Percentiles rank a stretch among this genome's conserved stretches.
These are phyloP conservation scores for Fusarium sp. DNA, from an alignment of 2,329 filamentous ascomycete species.

Conservation along the genomic window DNA sequence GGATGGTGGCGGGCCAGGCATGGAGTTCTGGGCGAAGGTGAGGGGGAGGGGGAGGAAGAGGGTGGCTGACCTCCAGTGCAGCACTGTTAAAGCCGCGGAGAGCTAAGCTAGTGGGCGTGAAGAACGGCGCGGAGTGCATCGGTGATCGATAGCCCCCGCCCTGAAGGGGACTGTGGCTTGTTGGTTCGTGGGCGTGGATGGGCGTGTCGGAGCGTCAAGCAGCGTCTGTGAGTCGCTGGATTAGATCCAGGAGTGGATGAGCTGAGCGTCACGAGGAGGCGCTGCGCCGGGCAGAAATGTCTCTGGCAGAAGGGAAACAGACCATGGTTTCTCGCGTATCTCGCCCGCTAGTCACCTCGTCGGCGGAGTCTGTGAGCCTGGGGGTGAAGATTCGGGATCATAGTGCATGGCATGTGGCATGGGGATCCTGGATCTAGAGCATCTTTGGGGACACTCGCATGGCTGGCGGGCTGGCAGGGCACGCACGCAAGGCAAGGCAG, in stretches of 20 bases:
- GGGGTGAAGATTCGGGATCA: conserved; percentile 30
- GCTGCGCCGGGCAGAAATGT: conserved; percentile 29
- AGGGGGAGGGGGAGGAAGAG: conserved; percentile 4
- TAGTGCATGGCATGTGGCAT: conserved; percentile 33
- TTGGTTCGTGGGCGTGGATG: conserved; percentile 28
- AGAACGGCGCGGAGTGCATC: conserved; percentile 31
- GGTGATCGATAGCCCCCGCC: conserved; percentile 26
- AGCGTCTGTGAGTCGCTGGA: conserved; percentile 19
- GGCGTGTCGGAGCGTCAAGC: conserved; percentile 1
- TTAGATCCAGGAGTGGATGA: conserved; percentile 27
- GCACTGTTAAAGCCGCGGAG: conserved; percentile 20
- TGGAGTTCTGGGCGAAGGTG: neutral
- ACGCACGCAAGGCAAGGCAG: neutral
- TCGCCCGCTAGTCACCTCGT: conserved; percentile 31
- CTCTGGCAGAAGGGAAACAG: conserved; percentile 16
- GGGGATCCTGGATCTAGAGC: conserved; percentile 31
- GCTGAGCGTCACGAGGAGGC: conserved; percentile 37
- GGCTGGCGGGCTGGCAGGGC: neutral
- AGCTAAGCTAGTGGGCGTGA: conserved; percentile 24
- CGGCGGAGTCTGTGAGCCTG: conserved; percentile 30
- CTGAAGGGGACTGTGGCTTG: conserved; percentile 31
- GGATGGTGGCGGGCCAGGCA: conserved; percentile 9
- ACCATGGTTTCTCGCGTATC: conserved; percentile 42
- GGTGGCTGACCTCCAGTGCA: conserved; percentile 1
- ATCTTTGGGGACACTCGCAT: conserved; percentile 25